Conservation (phyloP, 1,284 basidiomycete species). For the Anthracocystis panici-leucophaei region DNA sequence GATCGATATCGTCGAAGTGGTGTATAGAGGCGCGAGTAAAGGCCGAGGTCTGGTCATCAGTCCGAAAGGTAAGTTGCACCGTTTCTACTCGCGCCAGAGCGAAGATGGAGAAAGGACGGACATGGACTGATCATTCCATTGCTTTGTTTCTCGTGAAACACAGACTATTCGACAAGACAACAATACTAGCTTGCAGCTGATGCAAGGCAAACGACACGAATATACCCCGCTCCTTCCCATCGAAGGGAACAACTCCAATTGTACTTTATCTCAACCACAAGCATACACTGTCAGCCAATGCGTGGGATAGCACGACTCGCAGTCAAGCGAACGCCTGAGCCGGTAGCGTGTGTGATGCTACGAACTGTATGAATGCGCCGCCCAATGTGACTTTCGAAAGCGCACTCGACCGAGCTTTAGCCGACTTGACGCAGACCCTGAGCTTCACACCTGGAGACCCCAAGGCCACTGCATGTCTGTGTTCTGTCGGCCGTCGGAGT, state of each 20-base stretch:
- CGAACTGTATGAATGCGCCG: too few species aligned
- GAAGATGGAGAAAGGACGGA: background rate
- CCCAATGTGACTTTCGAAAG: too few species aligned
- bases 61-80: slow-evolving; percentile 80
- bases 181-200: slow-evolving; percentile 41
- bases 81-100: background rate
- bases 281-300: background rate
- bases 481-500: too few species aligned
- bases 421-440: too few species aligned
- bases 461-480: too few species aligned
- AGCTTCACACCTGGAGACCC: too few species aligned
- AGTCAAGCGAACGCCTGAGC: too few species aligned
- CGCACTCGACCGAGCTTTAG: too few species aligned
- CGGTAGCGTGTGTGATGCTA: too few species aligned
- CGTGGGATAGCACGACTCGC: too few species aligned
- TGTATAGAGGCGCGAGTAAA: slow-evolving; percentile 96
- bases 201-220: background rate
- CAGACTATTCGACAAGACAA: slow-evolving; percentile 63
- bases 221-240: slow-evolving; percentile 21
- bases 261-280: slow-evolving; percentile 7
- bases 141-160: background rate
- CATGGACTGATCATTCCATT: background rate
- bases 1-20: slow-evolving; percentile 98
- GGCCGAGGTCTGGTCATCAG: slow-evolving; percentile 97
- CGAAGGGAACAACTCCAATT: slow-evolving; percentile 2